Evolutionary conservation across 331 rosid genomes (phyloP), one percentile per base, ranked within the genome.

Genomic region (Phaseolus coccineus): DNA sequence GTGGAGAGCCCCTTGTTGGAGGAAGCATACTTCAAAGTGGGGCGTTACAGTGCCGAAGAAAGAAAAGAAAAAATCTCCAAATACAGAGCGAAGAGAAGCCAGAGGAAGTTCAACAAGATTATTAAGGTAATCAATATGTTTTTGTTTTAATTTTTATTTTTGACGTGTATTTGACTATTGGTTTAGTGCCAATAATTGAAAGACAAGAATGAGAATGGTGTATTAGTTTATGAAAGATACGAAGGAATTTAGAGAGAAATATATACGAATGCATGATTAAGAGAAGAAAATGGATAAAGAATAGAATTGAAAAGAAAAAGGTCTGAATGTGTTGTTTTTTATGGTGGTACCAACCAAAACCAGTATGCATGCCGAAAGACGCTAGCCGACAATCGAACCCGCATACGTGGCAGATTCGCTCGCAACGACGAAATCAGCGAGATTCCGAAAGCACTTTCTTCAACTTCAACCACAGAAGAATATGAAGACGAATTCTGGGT

Each of bases 321-420:
- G n/a, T 59, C 44, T 76, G 78, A 88, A 71, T 61, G 69, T 37
- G 74, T 66, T 50, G 31, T 35, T 82, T 69, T 73, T 67, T 2
- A 8, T 78, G 44, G 7, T 81, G 74, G 69, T 64, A 55, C 33
- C 84, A 91, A 22, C 8, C n/a, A 25, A 11, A 16, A 28, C 5
- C 85, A 93, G 98, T 93, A 93, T 86, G 97, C 97, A 73, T 93
- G 98, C 67, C 91, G 98, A 76, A 93, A 93, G 80, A 91, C 97
- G 63, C 88, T 93, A 58, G 98, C 98, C 55, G 98, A 93, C 93
- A 91, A 86, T 63, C 81, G 98, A 59, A 92, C 88, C 19, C 90
- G 98, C 64, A 79, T 93, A 91, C 98, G 98, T 83, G 98, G 98
- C 83, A 90, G 98, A 84, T 93, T 93, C 76, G 97, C 98, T 8